Evolutionary conservation across 1,139 yeast species (phyloP).

Genomic region (Suhomyces coccinellae): DNA sequence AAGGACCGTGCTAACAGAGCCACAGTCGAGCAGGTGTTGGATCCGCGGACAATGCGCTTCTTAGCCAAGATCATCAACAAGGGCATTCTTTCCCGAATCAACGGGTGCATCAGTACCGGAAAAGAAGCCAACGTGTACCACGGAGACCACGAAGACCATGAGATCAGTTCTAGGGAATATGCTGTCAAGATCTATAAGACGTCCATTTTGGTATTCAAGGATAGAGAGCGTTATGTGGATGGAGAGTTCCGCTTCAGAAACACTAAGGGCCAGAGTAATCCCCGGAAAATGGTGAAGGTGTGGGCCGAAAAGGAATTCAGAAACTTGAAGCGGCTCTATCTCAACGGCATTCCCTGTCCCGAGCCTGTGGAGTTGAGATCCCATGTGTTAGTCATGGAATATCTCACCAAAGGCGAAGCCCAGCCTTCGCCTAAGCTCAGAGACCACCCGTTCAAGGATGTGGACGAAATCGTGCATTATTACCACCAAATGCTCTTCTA

Average conservation of each 20-base stretch:
- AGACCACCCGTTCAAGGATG: slow-evolving; percentile 70
- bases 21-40: slow-evolving; percentile 94
- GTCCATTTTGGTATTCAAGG: slow-evolving; percentile 91
- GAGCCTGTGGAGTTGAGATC: slow-evolving; percentile 85
- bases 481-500: slow-evolving; percentile 80
- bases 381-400: slow-evolving; percentile 95
- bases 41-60: slow-evolving; percentile 88
- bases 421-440: slow-evolving; percentile 86
- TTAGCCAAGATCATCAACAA: slow-evolving; percentile 77
- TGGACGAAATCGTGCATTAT: slow-evolving; percentile 63
- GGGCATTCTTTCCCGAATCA: slow-evolving; percentile 79
- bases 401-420: slow-evolving; percentile 72
- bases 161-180: slow-evolving; percentile 49
- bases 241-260: slow-evolving; percentile 94
- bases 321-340: slow-evolving; percentile 77
- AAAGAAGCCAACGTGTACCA: slow-evolving; percentile 98
- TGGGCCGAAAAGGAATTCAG: slow-evolving; percentile 99
- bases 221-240: slow-evolving; percentile 91
- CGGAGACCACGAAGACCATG: slow-evolving; percentile 69
- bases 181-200: slow-evolving; percentile 97
- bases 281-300: slow-evolving; percentile 93
- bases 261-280: slow-evolving; percentile 81
- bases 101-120: slow-evolving; percentile 95
- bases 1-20: slow-evolving; percentile 92
- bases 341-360: slow-evolving; percentile 86